A percentile compares a stretch with the other conserved stretches of the same genome.
These are phyloP conservation scores for Arachnopeziza araneosa DNA, from an alignment of 2,329 filamentous ascomycete genomes.

Conservation along the genomic window DNA sequence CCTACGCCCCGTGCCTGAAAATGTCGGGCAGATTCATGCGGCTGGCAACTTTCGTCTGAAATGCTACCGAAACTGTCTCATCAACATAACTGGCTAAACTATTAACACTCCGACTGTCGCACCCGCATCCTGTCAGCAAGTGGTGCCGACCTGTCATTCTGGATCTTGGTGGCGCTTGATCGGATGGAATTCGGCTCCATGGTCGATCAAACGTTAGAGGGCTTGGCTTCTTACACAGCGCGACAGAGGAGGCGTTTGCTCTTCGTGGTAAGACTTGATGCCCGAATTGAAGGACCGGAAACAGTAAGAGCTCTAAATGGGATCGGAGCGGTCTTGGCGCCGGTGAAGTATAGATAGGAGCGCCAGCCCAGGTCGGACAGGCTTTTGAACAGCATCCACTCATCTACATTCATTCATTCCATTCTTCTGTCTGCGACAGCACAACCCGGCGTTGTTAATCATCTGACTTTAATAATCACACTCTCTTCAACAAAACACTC, in stretches of 20 bases:
- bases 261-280: neutral
- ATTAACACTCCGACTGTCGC: neutral
- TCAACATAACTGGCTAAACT: neutral
- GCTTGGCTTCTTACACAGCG: neutral
- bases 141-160: neutral
- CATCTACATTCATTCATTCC: conserved; percentile 3
- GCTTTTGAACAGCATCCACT: neutral
- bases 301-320: conserved; percentile 1
- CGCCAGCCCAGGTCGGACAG: neutral
- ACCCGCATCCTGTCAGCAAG: neutral
- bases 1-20: neutral
- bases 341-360: neutral
- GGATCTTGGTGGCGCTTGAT: neutral
- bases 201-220: conserved; percentile 6
- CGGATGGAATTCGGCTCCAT: conserved; percentile 2
- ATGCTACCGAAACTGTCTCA: neutral
- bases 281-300: neutral
- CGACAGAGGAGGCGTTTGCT: neutral
- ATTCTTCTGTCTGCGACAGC: conserved; percentile 6
- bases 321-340: neutral
- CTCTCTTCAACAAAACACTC: conserved; percentile 8
- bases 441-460: conserved; percentile 18
- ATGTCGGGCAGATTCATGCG: neutral
- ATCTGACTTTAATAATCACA: conserved; percentile 6
- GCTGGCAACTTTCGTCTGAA: neutral